Evolutionary conservation across 2,329 filamentous ascomycete genomes (phyloP), one percentile per base, ranked within the genome.

Genomic region (Thelonectria discophora): DNA sequence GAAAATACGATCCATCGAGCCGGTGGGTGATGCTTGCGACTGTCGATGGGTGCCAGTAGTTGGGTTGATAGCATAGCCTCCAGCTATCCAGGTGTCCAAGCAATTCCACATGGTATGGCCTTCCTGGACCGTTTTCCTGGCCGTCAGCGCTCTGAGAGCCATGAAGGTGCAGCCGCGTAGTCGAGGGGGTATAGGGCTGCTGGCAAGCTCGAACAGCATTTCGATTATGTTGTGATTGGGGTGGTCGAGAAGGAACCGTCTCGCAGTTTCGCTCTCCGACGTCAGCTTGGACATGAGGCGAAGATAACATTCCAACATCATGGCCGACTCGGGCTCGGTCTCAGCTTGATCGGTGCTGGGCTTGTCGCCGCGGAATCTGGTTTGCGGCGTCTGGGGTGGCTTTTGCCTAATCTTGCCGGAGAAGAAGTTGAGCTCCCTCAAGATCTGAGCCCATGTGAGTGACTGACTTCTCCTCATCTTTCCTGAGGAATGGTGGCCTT

Each of bases 221-320:
- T 90, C 87, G 8, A 91, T 84, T 42, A 97, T 80, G 66, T 88
- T 88, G 69, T 92, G 89, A 6, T 76, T 84, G 20, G 88, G 76
- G 57, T 81, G 84, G 43, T 87, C 84, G 20, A 96, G 80, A 61
- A 98, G 83, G 81, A 90, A 97, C 34, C 85, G 79, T 51, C 94
- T 86, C 1, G 93, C 90, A 18, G 82, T 80, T 60, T 85, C 82
- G 72, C 92, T 97, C 73, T 94, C 88, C 20, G 85, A 83, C 64
- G 90, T 89, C 10, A 99, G 81, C 75, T 96, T 93, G 3, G 92
- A 88, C 69, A 97, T 91, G 5, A 99, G 84, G 30, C 94, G 88
- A 54, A 99, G 83, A 74, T 98, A 98, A 69, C 93, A 94, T 73
- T 97, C 93, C 27, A 99, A 83, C 92, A 99, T 97, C 78, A 97